phyloP scores from a whole-genome alignment of 257 asterid species.

The Nyctanthes arbortristis region DNA sequence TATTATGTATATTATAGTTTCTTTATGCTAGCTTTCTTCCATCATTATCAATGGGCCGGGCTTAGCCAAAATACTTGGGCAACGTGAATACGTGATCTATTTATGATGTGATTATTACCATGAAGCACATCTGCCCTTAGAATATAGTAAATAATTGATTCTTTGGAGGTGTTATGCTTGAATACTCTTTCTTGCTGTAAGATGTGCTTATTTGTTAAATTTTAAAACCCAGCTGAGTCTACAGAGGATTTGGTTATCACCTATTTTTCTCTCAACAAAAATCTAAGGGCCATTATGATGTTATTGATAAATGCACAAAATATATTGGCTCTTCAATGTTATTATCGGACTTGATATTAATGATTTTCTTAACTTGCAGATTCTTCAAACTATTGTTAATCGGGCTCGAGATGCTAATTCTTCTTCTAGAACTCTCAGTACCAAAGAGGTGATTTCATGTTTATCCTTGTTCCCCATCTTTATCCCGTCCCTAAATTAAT shows the following conservation, averaged over 20 bases:
- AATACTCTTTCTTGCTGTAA: neutral
- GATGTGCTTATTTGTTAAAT: neutral
- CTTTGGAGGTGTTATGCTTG: neutral
- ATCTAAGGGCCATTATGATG: neutral
- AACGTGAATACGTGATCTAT: neutral
- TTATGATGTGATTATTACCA: neutral
- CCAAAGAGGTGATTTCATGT: conserved; percentile 70
- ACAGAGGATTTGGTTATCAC: neutral
- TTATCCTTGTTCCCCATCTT: neutral
- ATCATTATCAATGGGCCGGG: neutral
- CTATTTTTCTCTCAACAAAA: neutral
- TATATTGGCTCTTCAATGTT: conserved; percentile 4
- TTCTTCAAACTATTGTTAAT: conserved; percentile 72
- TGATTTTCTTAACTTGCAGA: conserved; percentile 49
- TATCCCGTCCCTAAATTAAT: neutral
- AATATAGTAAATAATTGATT: neutral
- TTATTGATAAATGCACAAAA: neutral
- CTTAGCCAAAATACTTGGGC: conserved; percentile 12
- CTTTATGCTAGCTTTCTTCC: too few species aligned
- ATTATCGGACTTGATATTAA: conserved; percentile 18
- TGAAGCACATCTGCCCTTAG: conserved; percentile 3
- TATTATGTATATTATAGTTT: too few species aligned
- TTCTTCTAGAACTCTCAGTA: conserved; percentile 81
- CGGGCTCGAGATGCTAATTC: conserved; percentile 71
- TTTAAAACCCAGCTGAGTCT: neutral